Percentiles rank a stretch among this genome's conserved stretches.
Evolutionary conservation across 2,329 filamentous ascomycete species (phyloP).

Genomic region (Xylariaceae sp.): DNA sequence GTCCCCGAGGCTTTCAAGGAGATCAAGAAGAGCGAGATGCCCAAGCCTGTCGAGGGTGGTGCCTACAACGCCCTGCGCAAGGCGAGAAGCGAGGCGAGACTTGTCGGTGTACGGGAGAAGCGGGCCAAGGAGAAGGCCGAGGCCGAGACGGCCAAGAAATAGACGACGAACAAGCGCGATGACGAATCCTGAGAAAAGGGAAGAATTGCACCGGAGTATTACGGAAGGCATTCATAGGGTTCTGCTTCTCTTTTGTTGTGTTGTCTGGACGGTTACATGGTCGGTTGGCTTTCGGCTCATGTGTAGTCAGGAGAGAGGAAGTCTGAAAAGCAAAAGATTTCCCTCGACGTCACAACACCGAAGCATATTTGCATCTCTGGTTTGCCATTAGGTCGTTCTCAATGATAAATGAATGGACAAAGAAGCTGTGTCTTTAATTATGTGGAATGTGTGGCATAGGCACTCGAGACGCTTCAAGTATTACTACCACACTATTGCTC

Average conservation of each 20-base stretch:
- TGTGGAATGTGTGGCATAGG: no score
- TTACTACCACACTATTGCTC: no score
- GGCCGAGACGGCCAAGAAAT: conserved; percentile 83
- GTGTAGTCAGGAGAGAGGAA: conserved; percentile 19
- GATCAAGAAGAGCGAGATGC: conserved; percentile 79
- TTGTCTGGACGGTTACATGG: conserved; percentile 25
- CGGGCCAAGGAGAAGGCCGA: conserved; percentile 83
- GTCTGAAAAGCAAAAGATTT: conserved; percentile 11
- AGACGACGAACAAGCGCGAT: conserved; percentile 34
- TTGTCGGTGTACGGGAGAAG: conserved; percentile 86
- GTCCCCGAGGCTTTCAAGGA: conserved; percentile 61
- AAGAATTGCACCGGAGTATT: conserved; percentile 28
- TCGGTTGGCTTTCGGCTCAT: conserved; percentile 22
- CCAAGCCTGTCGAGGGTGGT: conserved; percentile 70
- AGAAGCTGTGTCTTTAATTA: conserved; percentile 3
- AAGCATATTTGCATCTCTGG: conserved; percentile 29
- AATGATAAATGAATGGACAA: conserved; percentile 29
- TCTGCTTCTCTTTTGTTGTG: conserved; percentile 29
- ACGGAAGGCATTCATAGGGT: conserved; percentile 30
- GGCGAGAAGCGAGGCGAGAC: conserved; percentile 77
- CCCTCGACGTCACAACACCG: conserved; percentile 19
- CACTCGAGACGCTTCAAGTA: no score
- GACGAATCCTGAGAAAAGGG: conserved; percentile 14
- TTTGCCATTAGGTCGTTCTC: conserved; percentile 28
- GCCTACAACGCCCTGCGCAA: conserved; percentile 84